These are phyloP conservation scores for Pseudogymnoascus sp. DNA, from an alignment of 2,329 filamentous ascomycete species.

Conservation along the genomic window DNA sequence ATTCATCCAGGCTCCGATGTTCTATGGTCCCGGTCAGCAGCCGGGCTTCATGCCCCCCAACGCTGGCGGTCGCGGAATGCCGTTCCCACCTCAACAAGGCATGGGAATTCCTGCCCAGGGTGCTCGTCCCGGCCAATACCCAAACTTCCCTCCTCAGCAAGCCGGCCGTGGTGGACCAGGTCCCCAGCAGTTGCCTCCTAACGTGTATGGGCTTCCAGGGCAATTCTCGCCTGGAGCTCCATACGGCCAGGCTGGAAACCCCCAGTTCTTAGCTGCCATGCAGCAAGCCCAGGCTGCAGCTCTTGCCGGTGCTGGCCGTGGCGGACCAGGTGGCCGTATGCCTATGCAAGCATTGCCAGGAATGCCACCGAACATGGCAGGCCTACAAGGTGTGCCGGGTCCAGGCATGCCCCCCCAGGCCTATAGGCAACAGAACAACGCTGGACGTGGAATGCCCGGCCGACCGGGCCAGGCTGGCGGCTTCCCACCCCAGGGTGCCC, in stretches of 20 bases:
- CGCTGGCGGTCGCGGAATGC: conserved; percentile 53
- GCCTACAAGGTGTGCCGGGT: conserved; percentile 41
- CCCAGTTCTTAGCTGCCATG: conserved; percentile 73
- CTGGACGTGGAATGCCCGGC: conserved; percentile 29
- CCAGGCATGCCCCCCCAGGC: conserved; percentile 40
- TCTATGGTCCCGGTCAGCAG: conserved; percentile 79
- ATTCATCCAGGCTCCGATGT: conserved; percentile 84
- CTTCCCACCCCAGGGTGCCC: conserved; percentile 29
- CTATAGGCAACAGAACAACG: conserved; percentile 33
- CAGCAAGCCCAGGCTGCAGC: conserved; percentile 63
- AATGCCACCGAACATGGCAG: conserved; percentile 63
- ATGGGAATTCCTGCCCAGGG: conserved; percentile 66
- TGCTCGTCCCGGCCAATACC: conserved; percentile 79
- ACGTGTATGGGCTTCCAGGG: conserved; percentile 72
- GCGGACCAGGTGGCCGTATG: conserved; percentile 45
- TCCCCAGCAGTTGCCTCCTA: conserved; percentile 78
- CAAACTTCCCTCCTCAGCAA: conserved; percentile 73
- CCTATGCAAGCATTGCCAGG: conserved; percentile 56
- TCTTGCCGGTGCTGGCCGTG: conserved; percentile 34
- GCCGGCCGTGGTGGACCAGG: conserved; percentile 76
- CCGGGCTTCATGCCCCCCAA: conserved; percentile 55
- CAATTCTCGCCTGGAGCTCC: conserved; percentile 72
- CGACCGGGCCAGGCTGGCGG: conserved; percentile 29
- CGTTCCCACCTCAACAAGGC: conserved; percentile 51
- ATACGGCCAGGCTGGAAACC: conserved; percentile 71